Percentiles rank a stretch among this genome's conserved stretches.
Evolutionary conservation across 805 yeast species (phyloP).

Genomic region (Monosporozyma unispora): DNA sequence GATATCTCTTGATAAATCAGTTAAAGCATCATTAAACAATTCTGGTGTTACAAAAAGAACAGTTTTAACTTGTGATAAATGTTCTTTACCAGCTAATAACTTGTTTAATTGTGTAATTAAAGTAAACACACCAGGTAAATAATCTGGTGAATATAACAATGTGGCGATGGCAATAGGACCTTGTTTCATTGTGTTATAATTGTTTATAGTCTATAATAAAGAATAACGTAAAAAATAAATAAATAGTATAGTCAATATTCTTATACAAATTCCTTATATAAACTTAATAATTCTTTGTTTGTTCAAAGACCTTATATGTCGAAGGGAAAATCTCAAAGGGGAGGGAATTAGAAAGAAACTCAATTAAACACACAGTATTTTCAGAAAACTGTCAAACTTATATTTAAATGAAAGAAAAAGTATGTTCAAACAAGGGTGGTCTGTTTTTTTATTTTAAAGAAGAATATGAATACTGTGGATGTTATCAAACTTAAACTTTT

Average conservation of each 20-base stretch:
- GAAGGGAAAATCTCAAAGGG: neutral
- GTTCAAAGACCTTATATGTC: neutral
- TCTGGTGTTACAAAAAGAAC: slow-evolving; percentile 17
- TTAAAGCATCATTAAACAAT: slow-evolving; percentile 12
- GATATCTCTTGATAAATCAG: slow-evolving; percentile 12
- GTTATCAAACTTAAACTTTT: no score
- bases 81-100: slow-evolving; percentile 6
- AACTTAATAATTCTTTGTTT: no score
- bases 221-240: no score
- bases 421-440: neutral
- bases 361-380: neutral
- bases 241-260: no score
- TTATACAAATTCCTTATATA: neutral
- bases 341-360: neutral
- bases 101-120: slow-evolving; percentile 34
- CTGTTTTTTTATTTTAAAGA: neutral
- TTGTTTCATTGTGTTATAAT: neutral
- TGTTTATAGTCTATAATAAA: neutral
- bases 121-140: slow-evolving; percentile 51
- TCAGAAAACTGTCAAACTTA: neutral
- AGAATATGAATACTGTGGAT: no score
- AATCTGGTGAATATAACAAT: slow-evolving; percentile 40
- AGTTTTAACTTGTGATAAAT: slow-evolving; percentile 3
- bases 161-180: slow-evolving; percentile 22
- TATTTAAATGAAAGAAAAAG: neutral